Percentiles rank a stretch among this genome's conserved stretches.
These are phyloP conservation scores for Fusarium proliferatum DNA, from an alignment of 2,329 filamentous ascomycete species.

Conservation along the genomic window DNA sequence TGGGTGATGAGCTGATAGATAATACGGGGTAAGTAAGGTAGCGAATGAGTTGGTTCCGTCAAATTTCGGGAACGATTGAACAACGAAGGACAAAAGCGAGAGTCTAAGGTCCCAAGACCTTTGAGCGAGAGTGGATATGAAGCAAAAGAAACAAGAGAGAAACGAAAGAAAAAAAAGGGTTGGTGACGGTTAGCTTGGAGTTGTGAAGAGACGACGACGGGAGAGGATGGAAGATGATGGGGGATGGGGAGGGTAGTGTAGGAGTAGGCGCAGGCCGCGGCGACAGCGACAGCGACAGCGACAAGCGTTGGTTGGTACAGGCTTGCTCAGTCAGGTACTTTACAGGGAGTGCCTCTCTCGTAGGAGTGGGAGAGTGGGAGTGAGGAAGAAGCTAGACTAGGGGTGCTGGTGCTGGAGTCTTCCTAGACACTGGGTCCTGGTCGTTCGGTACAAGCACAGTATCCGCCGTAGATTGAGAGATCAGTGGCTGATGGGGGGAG, in stretches of 20 bases:
- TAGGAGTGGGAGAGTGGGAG: conserved; percentile 2
- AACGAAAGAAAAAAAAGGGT: conserved; percentile 19
- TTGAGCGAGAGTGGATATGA: conserved; percentile 34
- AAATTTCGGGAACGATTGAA: conserved; percentile 21
- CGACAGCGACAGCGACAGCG: conserved; percentile 10
- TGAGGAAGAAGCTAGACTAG: conserved; percentile 23
- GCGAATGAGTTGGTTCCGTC: conserved; percentile 20
- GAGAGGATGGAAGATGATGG: conserved; percentile 23
- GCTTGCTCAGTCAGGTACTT: conserved; percentile 1
- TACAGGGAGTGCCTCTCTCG: background rate
- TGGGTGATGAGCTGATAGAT: conserved; percentile 31
- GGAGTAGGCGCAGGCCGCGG: conserved; percentile 20
- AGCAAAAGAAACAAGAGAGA: conserved; percentile 28
- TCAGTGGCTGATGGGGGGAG: conserved; percentile 16
- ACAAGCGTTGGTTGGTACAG: conserved; percentile 15
- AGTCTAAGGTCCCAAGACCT: conserved; percentile 32
- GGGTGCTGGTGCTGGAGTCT: conserved; percentile 21
- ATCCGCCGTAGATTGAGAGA: conserved; percentile 17
- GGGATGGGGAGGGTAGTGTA: conserved; percentile 39
- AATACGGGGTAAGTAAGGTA: conserved; percentile 10
- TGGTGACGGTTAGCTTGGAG: conserved; percentile 29
- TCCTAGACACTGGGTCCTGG: conserved; percentile 19
- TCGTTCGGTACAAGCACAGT: background rate
- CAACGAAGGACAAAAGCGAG: conserved; percentile 38
- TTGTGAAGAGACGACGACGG: conserved; percentile 29